Percentiles rank a stretch among this genome's conserved stretches.
Conservation (phyloP, 2,329 filamentous ascomycete species). For the Diaporthe sp. region DNA sequence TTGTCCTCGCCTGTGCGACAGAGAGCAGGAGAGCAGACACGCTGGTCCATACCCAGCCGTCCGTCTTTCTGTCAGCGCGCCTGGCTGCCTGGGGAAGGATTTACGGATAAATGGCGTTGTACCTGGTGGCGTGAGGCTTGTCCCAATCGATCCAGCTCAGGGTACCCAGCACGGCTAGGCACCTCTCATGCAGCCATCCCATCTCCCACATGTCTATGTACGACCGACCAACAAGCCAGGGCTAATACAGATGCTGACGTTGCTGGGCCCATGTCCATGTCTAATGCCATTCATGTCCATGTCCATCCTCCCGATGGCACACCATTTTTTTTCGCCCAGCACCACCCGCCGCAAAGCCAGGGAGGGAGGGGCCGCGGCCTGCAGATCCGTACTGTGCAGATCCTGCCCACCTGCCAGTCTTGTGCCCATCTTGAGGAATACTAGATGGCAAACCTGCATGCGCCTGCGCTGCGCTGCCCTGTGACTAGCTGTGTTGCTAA, state of each 20-base stretch:
- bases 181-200: constrained; percentile 10
- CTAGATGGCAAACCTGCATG: constrained; percentile 1
- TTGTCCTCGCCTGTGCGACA: not conserved
- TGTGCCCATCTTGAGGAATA: not conserved
- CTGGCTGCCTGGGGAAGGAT: constrained; percentile 17
- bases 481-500: not conserved
- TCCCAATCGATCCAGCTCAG: not conserved
- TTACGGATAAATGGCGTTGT: not conserved
- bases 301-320: not conserved
- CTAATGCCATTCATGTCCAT: constrained; percentile 9
- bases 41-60: not conserved
- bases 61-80: not conserved
- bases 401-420: constrained; percentile 10
- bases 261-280: constrained; percentile 13
- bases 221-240: not conserved
- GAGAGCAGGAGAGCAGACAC: not conserved
- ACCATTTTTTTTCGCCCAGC: not conserved
- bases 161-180: not conserved
- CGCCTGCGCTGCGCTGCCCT: not conserved
- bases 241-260: not conserved
- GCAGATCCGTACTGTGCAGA: constrained; percentile 16
- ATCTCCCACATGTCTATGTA: constrained; percentile 12
- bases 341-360: not conserved
- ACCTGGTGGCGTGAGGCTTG: constrained; percentile 7
- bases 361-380: constrained; percentile 22